phyloP scores from a whole-genome alignment of 1,284 basidiomycete species.

The Flammula alnicola region DNA sequence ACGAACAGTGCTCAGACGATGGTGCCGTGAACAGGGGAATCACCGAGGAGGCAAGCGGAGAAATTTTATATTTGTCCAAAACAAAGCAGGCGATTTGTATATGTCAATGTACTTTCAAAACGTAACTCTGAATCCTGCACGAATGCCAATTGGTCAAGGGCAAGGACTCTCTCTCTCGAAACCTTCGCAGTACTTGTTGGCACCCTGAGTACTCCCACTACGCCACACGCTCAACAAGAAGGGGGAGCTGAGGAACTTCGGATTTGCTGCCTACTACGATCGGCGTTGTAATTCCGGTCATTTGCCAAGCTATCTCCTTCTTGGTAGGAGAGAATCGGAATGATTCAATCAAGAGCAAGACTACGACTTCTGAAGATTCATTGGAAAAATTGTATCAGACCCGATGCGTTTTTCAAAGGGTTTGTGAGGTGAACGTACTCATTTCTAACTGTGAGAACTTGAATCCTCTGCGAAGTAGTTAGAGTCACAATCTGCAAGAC shows the following conservation, averaged over 20 bases:
- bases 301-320: slow-evolving; percentile 27
- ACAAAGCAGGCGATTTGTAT: no score
- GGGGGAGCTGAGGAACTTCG: neutral
- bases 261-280: neutral
- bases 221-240: neutral
- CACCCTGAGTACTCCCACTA: no score
- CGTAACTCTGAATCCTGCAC: no score
- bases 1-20: no score
- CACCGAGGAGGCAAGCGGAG: no score
- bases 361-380: slow-evolving; percentile 22
- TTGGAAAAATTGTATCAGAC: neutral
- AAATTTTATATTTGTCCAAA: no score
- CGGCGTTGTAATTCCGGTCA: slow-evolving; percentile 24
- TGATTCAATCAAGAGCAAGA: slow-evolving; percentile 20
- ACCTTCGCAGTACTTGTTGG: no score
- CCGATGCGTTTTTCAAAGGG: neutral
- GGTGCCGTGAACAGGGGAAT: no score
- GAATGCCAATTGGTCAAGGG: no score
- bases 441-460: slow-evolving; percentile 31
- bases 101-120: no score
- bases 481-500: neutral
- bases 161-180: no score
- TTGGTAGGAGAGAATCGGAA: slow-evolving; percentile 22
- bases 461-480: slow-evolving; percentile 23
- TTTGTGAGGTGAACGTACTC: slow-evolving; percentile 27